Evolutionary conservation across 495 filamentous ascomycete genomes (phyloP), one percentile per base, ranked within the genome.

Genomic region (Penicillium dipodomyicola): DNA sequence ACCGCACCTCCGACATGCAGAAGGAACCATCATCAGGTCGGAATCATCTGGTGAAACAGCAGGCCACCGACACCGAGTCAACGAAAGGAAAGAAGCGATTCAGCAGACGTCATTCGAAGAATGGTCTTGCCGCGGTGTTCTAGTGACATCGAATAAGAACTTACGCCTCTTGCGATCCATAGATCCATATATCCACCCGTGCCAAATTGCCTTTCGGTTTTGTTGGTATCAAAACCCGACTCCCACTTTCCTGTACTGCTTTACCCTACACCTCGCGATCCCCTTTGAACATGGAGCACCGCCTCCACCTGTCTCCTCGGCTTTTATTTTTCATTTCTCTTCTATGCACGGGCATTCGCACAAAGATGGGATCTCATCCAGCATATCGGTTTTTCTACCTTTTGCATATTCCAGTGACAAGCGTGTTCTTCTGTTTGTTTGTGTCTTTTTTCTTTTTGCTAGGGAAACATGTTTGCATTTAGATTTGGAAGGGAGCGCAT

Each of bases 21-120:
- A 65, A 63, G 29, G 72, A 75, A 43, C 35, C 67, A 49, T 64
- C 67, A 51, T 59, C 72, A 10, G 74, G 75, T 14, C 74, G 80
- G 42, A 72, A 76, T 41, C 77, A 76, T 14, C 63, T 82, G 54
- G 72, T 77, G 56, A 82, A 80, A 56, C 73, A 74, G 49, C 76
- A 80, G 41, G 60, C 61, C 22, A 70, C 64, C 37, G 80, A 84
- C 50, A 65, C 68, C 35, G 85, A 90, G 35, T 81, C 80, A 17
- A 64, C 80, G 15, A 85, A 82, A 63, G 81, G 82, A 62, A 82
- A 84, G 49, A 91, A 95, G 69, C 80, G 91, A 33, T 97, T 97
- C 72, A 93, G 89, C 70, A 90, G 90, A 67, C 80, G 92, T 57
- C 89, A 94, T 72, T 92, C 88, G 8, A 96, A 95, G 74, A 94